These are phyloP conservation scores for Aspergillus sp. DNA, from an alignment of 2,329 filamentous ascomycete species.

Conservation along the genomic window DNA sequence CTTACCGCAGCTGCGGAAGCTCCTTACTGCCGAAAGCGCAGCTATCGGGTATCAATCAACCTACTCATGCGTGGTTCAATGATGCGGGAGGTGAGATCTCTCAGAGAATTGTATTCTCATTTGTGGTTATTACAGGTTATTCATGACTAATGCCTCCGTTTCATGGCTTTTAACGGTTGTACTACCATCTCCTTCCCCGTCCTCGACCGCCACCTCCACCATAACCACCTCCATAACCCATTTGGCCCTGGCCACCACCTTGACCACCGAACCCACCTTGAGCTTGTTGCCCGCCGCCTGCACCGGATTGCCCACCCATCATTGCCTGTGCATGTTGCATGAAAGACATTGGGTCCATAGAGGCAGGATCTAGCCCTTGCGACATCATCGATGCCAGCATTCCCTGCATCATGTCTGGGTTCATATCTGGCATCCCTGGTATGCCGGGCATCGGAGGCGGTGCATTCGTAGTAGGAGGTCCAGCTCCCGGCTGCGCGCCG, in stretches of 20 bases:
- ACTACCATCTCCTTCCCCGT: conserved; percentile 41
- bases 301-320: conserved; percentile 46
- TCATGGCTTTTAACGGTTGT: background rate
- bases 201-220: conserved; percentile 38
- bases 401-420: conserved; percentile 58
- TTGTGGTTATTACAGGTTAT: conserved; percentile 19
- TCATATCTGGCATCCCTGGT: conserved; percentile 52
- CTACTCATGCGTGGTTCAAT: background rate
- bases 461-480: conserved; percentile 25
- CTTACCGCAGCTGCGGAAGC: background rate
- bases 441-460: conserved; percentile 37
- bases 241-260: conserved; percentile 40
- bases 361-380: conserved; percentile 53
- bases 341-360: conserved; percentile 55
- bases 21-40: conserved; percentile 5
- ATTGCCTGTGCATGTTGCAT: conserved; percentile 55
- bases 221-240: conserved; percentile 44
- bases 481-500: conserved; percentile 30
- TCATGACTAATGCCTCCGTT: conserved; percentile 12
- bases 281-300: conserved; percentile 34
- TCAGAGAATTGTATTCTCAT: background rate
- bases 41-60: background rate
- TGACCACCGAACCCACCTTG: conserved; percentile 38
- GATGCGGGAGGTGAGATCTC: background rate
- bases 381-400: conserved; percentile 58